Percentiles rank a stretch among this genome's conserved stretches.
Conservation (phyloP, 768 basidiomycete species). For the Russula earlei region DNA sequence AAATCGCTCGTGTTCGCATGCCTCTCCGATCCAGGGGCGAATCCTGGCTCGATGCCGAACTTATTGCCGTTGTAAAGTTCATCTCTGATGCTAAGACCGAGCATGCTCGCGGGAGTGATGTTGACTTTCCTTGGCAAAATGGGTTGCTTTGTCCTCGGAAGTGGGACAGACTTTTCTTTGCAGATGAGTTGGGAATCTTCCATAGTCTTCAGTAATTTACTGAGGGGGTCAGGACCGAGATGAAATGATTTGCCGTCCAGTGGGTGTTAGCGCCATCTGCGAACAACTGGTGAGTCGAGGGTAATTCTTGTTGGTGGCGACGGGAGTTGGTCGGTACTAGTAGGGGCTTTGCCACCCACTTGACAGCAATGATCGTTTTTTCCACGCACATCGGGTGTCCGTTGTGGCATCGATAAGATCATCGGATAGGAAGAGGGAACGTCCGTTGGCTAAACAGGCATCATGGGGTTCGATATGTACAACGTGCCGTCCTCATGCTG, state of each 20-base stretch:
- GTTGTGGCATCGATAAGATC: constrained; percentile 53
- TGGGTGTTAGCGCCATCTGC: no score
- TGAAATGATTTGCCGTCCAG: background rate
- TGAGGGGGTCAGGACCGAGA: background rate
- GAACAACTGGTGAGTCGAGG: no score
- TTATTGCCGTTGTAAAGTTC: background rate
- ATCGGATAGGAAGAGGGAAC: constrained; percentile 54
- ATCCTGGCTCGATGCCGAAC: no score
- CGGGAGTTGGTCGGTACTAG: no score
- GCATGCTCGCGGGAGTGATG: background rate
- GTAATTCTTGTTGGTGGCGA: no score
- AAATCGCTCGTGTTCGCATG: no score
- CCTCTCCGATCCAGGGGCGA: no score
- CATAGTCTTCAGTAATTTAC: no score
- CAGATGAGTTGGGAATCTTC: no score
- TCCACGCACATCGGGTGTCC: constrained; percentile 65
- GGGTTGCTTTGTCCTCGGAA: background rate
- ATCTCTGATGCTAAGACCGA: no score
- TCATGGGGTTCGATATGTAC: constrained; percentile 55
- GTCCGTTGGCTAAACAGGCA: constrained; percentile 58
- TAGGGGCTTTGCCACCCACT: constrained; percentile 49
- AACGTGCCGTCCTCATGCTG: constrained; percentile 39
- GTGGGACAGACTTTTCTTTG: no score
- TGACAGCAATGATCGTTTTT: constrained; percentile 53
- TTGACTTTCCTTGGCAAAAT: background rate